Conservation (phyloP, 2,329 filamentous ascomycete genomes). For the Clonostachys solani region DNA sequence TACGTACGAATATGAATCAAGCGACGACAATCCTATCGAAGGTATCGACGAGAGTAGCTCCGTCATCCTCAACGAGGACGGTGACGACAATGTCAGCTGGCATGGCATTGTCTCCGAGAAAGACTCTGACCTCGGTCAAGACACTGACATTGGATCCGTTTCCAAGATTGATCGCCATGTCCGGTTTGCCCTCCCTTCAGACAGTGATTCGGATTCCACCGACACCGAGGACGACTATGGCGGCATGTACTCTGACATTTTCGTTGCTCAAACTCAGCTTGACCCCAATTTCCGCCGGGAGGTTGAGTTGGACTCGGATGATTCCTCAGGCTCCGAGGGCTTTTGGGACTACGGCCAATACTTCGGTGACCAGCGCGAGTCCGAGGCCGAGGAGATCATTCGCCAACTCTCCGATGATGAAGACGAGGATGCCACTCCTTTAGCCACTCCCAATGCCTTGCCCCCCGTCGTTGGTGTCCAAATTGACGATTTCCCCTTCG, state of each 20-base stretch:
- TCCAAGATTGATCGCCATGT: constrained; percentile 57
- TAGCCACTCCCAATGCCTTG: constrained; percentile 9
- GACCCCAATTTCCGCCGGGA: constrained; percentile 70
- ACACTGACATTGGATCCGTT: constrained; percentile 34
- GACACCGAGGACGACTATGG: constrained; percentile 53
- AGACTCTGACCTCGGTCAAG: constrained; percentile 28
- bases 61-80: constrained; percentile 29
- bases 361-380: constrained; percentile 4
- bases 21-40: constrained; percentile 30
- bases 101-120: constrained; percentile 47
- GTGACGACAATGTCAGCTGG: constrained; percentile 46
- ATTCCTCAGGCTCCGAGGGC: constrained; percentile 51
- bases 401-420: constrained; percentile 22
- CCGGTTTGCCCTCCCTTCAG: constrained; percentile 60
- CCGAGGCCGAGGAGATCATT: neutral
- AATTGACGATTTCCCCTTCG: too few species aligned
- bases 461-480: too few species aligned
- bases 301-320: constrained; percentile 64
- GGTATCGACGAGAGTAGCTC: constrained; percentile 32
- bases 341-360: constrained; percentile 53
- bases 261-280: constrained; percentile 69
- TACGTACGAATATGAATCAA: constrained; percentile 22
- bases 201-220: constrained; percentile 43
- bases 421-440: constrained; percentile 5
- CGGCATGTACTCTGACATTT: constrained; percentile 73